Evolutionary conservation across 345 rosid genomes (phyloP).

Genomic region (Mercurialis annua): DNA sequence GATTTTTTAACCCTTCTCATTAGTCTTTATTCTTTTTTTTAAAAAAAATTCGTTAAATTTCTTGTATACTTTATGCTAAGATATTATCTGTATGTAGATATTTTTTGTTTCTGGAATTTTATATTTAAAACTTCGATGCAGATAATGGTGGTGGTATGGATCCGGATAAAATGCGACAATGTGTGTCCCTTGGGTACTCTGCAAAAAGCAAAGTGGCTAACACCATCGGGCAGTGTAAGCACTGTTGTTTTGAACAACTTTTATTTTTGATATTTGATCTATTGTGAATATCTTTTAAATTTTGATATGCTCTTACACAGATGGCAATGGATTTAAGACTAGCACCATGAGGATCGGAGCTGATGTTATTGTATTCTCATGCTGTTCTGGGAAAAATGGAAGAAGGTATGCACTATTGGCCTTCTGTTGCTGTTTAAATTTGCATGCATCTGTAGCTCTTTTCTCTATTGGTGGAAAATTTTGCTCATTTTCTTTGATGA

Average conservation of each 20-base stretch:
- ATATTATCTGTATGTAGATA: no score
- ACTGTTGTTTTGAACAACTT: not conserved
- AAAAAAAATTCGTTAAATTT: not conserved
- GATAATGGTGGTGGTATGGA: slow-evolving; percentile 98
- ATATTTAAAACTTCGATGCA: slow-evolving; percentile 27
- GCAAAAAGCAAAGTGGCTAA: slow-evolving; percentile 78
- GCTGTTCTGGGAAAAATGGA: slow-evolving; percentile 61
- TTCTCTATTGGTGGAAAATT: not conserved
- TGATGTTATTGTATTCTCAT: slow-evolving; percentile 95
- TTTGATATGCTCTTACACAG: slow-evolving; percentile 30
- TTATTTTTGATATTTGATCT: slow-evolving; percentile 2
- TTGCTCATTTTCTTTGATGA: not conserved
- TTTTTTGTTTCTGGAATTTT: no score
- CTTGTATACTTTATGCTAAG: no score
- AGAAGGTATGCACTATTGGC: slow-evolving; percentile 44
- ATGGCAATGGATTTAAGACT: slow-evolving; percentile 97
- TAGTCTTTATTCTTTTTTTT: not conserved
- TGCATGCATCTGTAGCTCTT: not conserved
- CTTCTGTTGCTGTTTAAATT: slow-evolving; percentile 1
- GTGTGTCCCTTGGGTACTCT: slow-evolving; percentile 94
- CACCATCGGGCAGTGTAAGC: slow-evolving; percentile 84
- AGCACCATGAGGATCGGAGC: slow-evolving; percentile 99
- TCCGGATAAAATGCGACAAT: slow-evolving; percentile 78
- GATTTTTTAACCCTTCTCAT: not conserved
- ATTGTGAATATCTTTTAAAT: not conserved